These are phyloP conservation scores for Daldinia vernicosa DNA, from an alignment of 495 filamentous ascomycete species.

Conservation along the genomic window DNA sequence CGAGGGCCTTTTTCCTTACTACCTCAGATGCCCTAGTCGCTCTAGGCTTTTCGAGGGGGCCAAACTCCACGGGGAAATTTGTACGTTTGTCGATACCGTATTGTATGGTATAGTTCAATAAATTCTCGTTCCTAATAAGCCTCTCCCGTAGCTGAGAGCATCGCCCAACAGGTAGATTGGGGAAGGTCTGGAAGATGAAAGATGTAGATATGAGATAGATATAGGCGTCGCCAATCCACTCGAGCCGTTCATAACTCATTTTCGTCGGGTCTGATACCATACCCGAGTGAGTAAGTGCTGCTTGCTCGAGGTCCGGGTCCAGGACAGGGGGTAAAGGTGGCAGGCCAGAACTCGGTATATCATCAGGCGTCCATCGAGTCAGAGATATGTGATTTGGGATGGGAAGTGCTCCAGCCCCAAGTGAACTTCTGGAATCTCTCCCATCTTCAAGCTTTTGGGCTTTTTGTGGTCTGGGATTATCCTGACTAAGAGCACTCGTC, in stretches of 20 bases:
- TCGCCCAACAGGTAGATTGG: conserved; percentile 64
- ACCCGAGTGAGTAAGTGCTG: conserved; percentile 74
- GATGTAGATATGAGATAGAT: conserved; percentile 73
- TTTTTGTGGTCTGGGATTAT: conserved; percentile 25
- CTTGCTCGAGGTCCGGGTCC: conserved; percentile 63
- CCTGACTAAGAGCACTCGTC: neutral
- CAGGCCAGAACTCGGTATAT: conserved; percentile 46
- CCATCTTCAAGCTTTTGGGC: conserved; percentile 29
- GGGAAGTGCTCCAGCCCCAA: conserved; percentile 17
- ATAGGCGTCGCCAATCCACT: conserved; percentile 81
- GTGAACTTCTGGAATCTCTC: neutral
- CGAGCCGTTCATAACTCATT: conserved; percentile 72
- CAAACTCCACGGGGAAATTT: conserved; percentile 59
- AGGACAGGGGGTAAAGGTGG: conserved; percentile 68
- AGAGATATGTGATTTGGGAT: conserved; percentile 40
- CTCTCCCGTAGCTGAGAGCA: conserved; percentile 72
- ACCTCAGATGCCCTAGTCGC: conserved; percentile 55
- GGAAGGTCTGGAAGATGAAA: conserved; percentile 71
- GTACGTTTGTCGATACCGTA: conserved; percentile 75
- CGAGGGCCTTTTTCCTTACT: conserved; percentile 71
- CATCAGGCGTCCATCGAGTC: conserved; percentile 56
- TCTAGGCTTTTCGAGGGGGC: conserved; percentile 44
- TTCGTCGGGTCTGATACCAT: conserved; percentile 46
- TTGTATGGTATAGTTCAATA: conserved; percentile 67
- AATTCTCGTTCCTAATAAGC: conserved; percentile 79